phyloP scores from a whole-genome alignment of 495 filamentous ascomycete species.

The Sordaria brevicollis region DNA sequence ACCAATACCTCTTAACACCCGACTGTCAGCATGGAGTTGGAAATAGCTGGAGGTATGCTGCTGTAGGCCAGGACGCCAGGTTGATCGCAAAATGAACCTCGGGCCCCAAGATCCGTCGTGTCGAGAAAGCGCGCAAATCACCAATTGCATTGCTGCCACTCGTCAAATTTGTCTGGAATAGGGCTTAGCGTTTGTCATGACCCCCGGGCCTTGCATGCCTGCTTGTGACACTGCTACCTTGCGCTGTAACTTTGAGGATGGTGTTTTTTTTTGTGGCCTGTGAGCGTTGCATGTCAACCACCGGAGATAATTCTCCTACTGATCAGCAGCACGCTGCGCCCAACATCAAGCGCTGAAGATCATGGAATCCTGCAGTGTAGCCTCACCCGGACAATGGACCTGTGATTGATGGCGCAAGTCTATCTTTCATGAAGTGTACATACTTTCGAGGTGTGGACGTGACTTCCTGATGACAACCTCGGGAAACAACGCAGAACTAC shows the following conservation, averaged over 20 bases:
- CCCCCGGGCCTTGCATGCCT: neutral
- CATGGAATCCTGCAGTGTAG: neutral
- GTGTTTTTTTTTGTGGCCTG: neutral
- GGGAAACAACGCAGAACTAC: too few species aligned
- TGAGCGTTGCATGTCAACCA: neutral
- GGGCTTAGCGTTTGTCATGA: slow-evolving; percentile 30
- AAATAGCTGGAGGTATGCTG: too few species aligned
- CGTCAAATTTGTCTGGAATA: slow-evolving; percentile 36
- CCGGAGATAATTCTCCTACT: neutral
- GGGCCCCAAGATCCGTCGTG: neutral
- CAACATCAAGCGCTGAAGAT: neutral
- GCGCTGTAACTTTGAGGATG: neutral
- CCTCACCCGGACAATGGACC: too few species aligned
- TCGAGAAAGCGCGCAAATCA: neutral
- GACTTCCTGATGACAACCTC: too few species aligned
- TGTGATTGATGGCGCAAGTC: too few species aligned
- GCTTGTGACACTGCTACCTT: neutral
- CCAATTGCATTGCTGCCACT: slow-evolving; percentile 8
- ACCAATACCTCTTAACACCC: too few species aligned
- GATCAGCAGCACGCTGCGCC: neutral
- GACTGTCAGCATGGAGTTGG: too few species aligned
- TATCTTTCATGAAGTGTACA: too few species aligned
- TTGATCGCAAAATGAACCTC: neutral
- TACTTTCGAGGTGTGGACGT: too few species aligned
- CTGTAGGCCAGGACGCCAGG: too few species aligned